Conservation (phyloP, 495 filamentous ascomycete genomes). For the Trichoderma orchidacearum region DNA sequence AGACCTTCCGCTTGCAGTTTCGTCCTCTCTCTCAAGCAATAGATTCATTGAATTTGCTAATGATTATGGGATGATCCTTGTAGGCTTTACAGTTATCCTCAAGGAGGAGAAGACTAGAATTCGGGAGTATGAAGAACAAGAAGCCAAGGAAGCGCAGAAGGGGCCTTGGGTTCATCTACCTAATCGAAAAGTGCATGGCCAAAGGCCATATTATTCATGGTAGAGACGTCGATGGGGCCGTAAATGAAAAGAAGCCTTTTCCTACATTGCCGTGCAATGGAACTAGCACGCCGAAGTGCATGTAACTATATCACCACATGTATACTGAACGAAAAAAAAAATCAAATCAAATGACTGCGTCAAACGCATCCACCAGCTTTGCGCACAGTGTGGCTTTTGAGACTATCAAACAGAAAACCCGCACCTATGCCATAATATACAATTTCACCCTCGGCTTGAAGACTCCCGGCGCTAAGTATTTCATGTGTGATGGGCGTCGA, state of each 20-base stretch:
- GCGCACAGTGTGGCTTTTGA: not conserved
- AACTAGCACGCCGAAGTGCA: not conserved
- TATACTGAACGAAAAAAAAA: not conserved
- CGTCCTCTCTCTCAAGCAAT: no score
- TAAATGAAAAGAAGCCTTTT: not conserved
- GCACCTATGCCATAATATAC: not conserved
- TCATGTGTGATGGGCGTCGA: not conserved
- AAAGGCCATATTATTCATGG: conserved; percentile 84
- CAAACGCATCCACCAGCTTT: not conserved
- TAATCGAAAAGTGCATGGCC: conserved; percentile 58
- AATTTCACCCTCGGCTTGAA: not conserved
- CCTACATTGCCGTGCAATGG: not conserved
- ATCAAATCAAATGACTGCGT: not conserved
- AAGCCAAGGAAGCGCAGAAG: conserved; percentile 53
- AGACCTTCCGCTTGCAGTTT: no score
- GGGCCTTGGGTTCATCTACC: conserved; percentile 79
- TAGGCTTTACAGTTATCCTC: conserved; percentile 65
- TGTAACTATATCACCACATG: not conserved
- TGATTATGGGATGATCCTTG: conserved; percentile 3
- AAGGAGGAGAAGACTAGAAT: conserved; percentile 90
- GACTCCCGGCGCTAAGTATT: not conserved
- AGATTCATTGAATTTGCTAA: not conserved
- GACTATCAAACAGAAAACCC: not conserved
- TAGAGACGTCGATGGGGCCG: conserved; percentile 24
- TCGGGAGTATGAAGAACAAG: conserved; percentile 59